Percentiles rank a stretch among this genome's conserved stretches.
These are phyloP conservation scores for Cyberlindnera maritima DNA, from an alignment of 805 yeast species.

Conservation along the genomic window DNA sequence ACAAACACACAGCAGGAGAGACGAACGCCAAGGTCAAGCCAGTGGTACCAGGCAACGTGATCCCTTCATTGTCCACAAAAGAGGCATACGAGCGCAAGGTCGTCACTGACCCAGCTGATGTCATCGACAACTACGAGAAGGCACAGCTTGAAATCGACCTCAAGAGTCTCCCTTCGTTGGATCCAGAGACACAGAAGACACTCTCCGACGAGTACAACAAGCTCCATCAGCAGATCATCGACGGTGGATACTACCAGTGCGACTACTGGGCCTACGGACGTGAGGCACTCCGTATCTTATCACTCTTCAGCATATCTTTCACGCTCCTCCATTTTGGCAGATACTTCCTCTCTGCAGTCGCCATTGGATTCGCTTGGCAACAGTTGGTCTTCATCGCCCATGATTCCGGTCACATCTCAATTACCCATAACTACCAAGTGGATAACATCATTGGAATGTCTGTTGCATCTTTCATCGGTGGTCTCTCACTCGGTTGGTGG, in stretches of 20 bases:
- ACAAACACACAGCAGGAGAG: conserved; percentile 36
- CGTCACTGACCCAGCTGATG: conserved; percentile 53
- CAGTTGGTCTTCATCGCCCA: conserved; percentile 86
- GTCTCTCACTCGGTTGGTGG: conserved; percentile 93
- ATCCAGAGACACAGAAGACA: conserved; percentile 58
- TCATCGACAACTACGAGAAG: conserved; percentile 59
- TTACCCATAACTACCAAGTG: conserved; percentile 73
- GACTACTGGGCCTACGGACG: conserved; percentile 70
- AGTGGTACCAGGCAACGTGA: conserved; percentile 46
- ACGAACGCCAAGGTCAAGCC: conserved; percentile 42
- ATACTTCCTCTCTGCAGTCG: conserved; percentile 55
- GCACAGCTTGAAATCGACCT: conserved; percentile 53
- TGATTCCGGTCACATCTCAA: conserved; percentile 85
- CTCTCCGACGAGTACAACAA: conserved; percentile 57
- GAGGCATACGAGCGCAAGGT: conserved; percentile 29
- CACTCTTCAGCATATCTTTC: conserved; percentile 50
- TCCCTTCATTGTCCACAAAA: conserved; percentile 38
- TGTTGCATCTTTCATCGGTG: conserved; percentile 82
- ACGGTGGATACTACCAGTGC: conserved; percentile 67
- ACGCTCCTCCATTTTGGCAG: conserved; percentile 45
- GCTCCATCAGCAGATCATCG: conserved; percentile 53
- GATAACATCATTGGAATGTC: conserved; percentile 74
- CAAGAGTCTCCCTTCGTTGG: conserved; percentile 58
- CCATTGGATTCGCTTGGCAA: conserved; percentile 81
- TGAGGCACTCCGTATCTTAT: conserved; percentile 59